A percentile compares a stretch with the other conserved stretches of the same genome.
Conservation (phyloP, 1,139 yeast genomes). For the Blastobotrys buckinghamii region DNA sequence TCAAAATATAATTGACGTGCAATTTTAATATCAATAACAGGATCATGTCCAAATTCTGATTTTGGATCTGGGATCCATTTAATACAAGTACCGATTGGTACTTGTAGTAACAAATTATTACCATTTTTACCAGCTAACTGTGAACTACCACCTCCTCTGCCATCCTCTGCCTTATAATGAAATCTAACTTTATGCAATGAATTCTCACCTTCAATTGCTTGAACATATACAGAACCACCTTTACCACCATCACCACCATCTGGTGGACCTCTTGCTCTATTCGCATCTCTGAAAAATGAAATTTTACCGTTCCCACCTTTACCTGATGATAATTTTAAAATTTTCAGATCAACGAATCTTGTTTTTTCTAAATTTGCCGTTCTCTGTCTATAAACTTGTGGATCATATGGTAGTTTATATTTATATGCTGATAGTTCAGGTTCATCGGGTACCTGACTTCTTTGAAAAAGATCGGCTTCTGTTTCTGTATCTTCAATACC, state of each 20-base stretch:
- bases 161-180: slow-evolving; percentile 65
- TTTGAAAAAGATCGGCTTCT: slow-evolving; percentile 17
- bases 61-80: slow-evolving; percentile 81
- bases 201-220: slow-evolving; percentile 65
- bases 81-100: slow-evolving; percentile 86
- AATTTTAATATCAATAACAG: slow-evolving; percentile 5
- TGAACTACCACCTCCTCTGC: slow-evolving; percentile 62
- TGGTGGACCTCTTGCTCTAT: slow-evolving; percentile 84
- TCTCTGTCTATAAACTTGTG: slow-evolving; percentile 23
- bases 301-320: slow-evolving; percentile 85
- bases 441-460: slow-evolving; percentile 20
- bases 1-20: slow-evolving; percentile 10
- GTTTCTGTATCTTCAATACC: slow-evolving; percentile 21
- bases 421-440: slow-evolving; percentile 17
- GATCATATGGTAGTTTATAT: slow-evolving; percentile 28
- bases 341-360: slow-evolving; percentile 50
- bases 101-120: slow-evolving; percentile 67
- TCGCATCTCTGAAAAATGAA: slow-evolving; percentile 82
- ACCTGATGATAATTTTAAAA: slow-evolving; percentile 68
- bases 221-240: slow-evolving; percentile 83
- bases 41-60: slow-evolving; percentile 12
- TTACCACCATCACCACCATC: slow-evolving; percentile 98
- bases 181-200: slow-evolving; percentile 59
- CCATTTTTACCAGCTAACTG: slow-evolving; percentile 86
- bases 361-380: slow-evolving; percentile 22